These are phyloP conservation scores for Ettlia oleoabundans DNA, from an alignment of 139 green algal genomes.

Conservation along the genomic window DNA sequence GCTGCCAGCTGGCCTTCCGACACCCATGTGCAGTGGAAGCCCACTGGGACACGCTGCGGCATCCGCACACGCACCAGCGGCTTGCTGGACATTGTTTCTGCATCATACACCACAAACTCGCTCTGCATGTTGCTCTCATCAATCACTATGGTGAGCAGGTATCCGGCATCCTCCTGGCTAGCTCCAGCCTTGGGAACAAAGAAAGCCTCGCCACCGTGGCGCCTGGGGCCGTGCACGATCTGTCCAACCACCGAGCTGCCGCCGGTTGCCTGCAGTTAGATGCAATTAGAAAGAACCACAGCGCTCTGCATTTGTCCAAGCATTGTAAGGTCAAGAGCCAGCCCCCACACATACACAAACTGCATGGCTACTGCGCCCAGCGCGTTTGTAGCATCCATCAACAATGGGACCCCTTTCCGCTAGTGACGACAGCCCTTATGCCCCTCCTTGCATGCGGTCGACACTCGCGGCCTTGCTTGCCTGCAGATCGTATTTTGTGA, in stretches of 20 bases:
- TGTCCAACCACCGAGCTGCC: constrained; percentile 34
- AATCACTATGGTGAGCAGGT: constrained; percentile 73
- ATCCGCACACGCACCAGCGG: constrained; percentile 68
- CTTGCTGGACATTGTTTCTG: constrained; percentile 67
- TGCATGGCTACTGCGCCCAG: too few species aligned
- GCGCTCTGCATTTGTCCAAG: too few species aligned
- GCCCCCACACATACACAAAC: too few species aligned
- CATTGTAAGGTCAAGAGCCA: too few species aligned
- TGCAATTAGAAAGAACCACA: too few species aligned
- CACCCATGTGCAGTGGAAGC: constrained; percentile 73
- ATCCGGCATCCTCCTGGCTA: constrained; percentile 79
- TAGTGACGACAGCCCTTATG: too few species aligned
- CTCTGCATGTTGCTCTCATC: constrained; percentile 42
- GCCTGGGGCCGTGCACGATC: constrained; percentile 50
- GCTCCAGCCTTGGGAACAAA: constrained; percentile 63
- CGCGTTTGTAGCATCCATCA: too few species aligned
- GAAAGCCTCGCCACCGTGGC: constrained; percentile 69
- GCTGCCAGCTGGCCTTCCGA: constrained; percentile 29
- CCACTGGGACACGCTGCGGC: constrained; percentile 69
- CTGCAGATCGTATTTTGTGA: constrained; percentile 76
- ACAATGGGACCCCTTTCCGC: too few species aligned
- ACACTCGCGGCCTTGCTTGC: neutral
- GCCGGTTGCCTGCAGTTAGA: neutral
- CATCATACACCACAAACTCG: constrained; percentile 72
- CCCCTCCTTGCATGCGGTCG: too few species aligned